Evolutionary conservation across 164 flowering plant species (phyloP).

Genomic region (Vitis cinerea): DNA sequence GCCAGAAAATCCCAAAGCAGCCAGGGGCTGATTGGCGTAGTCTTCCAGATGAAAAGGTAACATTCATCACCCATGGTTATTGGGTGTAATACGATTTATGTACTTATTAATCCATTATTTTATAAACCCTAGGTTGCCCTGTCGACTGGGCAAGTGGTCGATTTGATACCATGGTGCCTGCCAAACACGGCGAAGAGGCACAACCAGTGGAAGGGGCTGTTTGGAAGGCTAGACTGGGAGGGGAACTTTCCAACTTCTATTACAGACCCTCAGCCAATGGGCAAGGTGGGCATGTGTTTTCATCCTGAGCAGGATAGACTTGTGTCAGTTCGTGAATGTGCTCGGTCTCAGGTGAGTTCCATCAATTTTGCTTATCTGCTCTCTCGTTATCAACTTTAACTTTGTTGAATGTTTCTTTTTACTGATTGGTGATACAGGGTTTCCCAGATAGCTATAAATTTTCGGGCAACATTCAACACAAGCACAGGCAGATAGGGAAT

Average conservation of each 20-base stretch:
- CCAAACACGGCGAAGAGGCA: constrained; percentile 92
- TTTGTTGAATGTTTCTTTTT: neutral
- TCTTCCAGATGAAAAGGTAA: constrained; percentile 89
- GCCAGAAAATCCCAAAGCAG: constrained; percentile 77
- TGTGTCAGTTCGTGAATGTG: constrained; percentile 93
- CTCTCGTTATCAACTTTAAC: too few species aligned
- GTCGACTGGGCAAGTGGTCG: constrained; percentile 76
- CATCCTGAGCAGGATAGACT: constrained; percentile 96
- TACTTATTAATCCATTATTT: neutral
- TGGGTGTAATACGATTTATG: neutral
- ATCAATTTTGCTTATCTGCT: neutral
- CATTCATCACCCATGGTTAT: too few species aligned
- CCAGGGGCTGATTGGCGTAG: constrained; percentile 97
- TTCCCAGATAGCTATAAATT: constrained; percentile 75
- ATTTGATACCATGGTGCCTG: constrained; percentile 92
- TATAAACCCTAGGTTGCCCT: constrained; percentile 53
- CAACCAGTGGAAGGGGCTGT: constrained; percentile 92
- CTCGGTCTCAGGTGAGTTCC: constrained; percentile 79
- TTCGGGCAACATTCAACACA: constrained; percentile 67
- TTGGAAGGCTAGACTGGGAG: constrained; percentile 95
- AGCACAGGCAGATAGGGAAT: constrained; percentile 85
- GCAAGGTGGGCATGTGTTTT: constrained; percentile 96
- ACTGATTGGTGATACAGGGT: constrained; percentile 46
- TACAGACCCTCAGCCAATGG: constrained; percentile 98
- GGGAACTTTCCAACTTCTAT: constrained; percentile 94